Base-by-base conservation (phyloP, 2,329 filamentous ascomycete genomes). In the Colletotrichum paranaense region DNA sequence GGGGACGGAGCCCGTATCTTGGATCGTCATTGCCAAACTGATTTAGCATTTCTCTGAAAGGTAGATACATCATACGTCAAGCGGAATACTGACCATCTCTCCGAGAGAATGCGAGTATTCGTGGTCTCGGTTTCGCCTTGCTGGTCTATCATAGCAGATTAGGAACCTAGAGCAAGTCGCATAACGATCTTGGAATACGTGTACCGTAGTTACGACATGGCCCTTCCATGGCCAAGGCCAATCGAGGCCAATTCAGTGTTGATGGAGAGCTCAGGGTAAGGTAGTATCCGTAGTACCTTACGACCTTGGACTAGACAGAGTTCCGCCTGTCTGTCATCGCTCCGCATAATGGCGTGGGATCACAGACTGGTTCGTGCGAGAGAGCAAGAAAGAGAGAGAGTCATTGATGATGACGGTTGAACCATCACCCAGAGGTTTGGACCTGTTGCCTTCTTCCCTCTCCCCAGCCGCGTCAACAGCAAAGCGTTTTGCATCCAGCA, bases 351-450 rank as follows among this genome's bases (percentile, higher is more conserved):
- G 58, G 35, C 38, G 26, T 52, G 24, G 42, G 60, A 62, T 52
- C 42, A n/a, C 60, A 16, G 42, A 49, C 24, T 63, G 28, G 60
- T 26, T 53, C 60, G 60, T 63, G 60, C 60, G 60, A n/a, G 42
- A n/a, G 14, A 42, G 38, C 42, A 42, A 53, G 60, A 42, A 26
- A n/a, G 19, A 49, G 14, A 49, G 14, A 42, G 38, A 19, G 42
- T 46, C 42, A 46, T 49, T 49, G 42, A n/a, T 3, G 2, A n/a
- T n/a, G 42, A n/a, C 8, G 19, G 19, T n/a, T 49, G 38, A 42
- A 19, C 38, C 5, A 42, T 2, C 38, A 49, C 42, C 42, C 42
- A 19, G 42, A 49, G 42, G 19, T n/a, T 24, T 59, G 58, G 58
- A 28, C 59, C 35, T 49, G 35, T 22, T 62, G 58, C 9, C 12